These are phyloP conservation scores for Botryosphaeria agaves DNA, from an alignment of 2,329 filamentous ascomycete species.

Conservation along the genomic window DNA sequence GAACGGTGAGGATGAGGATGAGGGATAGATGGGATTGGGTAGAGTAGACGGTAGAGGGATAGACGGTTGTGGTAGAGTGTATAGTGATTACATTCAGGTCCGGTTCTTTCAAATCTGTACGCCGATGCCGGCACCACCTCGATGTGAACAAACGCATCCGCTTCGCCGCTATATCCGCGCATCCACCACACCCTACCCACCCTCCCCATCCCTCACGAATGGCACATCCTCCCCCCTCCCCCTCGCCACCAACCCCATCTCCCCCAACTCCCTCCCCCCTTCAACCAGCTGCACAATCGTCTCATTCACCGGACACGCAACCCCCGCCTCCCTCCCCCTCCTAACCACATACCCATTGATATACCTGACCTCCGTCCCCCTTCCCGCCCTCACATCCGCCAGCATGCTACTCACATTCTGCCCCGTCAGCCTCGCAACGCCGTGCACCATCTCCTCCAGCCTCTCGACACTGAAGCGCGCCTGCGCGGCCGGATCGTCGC, in stretches of 20 bases:
- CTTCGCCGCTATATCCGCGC: too few relatives aligned
- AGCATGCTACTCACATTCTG: constrained; percentile 50
- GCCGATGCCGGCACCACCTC: too few relatives aligned
- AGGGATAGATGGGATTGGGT: not conserved
- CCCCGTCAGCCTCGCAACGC: constrained; percentile 35
- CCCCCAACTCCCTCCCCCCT: constrained; percentile 40
- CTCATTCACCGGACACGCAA: constrained; percentile 57
- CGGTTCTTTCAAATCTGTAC: too few relatives aligned
- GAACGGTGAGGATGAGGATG: not conserved
- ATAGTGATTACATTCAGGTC: too few relatives aligned
- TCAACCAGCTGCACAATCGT: constrained; percentile 57
- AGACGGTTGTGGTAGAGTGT: too few relatives aligned
- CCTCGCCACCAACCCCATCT: constrained; percentile 19
- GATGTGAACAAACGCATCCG: too few relatives aligned
- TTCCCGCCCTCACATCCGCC: constrained; percentile 41
- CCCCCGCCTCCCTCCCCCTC: constrained; percentile 52
- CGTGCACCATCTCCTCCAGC: constrained; percentile 40
- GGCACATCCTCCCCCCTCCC: too few relatives aligned
- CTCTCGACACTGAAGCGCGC: constrained; percentile 43
- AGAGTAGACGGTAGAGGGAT: not conserved
- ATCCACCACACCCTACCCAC: not conserved
- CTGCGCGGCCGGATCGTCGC: constrained; percentile 39
- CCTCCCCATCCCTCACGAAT: not conserved
- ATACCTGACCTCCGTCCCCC: constrained; percentile 59
- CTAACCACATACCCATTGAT: constrained; percentile 77